Percentiles rank a stretch among this genome's conserved stretches.
These are phyloP conservation scores for Pyrenula aspistea DNA, from an alignment of 495 filamentous ascomycete genomes.

Conservation along the genomic window DNA sequence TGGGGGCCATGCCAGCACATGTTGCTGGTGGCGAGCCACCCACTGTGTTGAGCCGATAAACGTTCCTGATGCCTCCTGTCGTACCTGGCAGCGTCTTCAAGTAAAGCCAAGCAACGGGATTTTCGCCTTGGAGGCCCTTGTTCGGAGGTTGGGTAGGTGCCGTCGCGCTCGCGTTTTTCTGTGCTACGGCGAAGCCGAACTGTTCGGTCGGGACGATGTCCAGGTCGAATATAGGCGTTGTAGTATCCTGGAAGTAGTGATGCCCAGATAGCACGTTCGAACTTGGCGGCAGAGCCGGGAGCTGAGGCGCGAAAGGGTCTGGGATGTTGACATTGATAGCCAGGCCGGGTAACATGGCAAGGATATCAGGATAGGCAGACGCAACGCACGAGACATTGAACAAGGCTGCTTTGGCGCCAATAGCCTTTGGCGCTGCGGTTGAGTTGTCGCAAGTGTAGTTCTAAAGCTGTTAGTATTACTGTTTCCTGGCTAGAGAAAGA, in stretches of 20 bases:
- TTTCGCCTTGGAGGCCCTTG: not conserved
- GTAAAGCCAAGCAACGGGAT: conserved; percentile 21
- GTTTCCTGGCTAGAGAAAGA: not conserved
- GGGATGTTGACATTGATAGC: conserved; percentile 20
- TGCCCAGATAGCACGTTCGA: conserved; percentile 38
- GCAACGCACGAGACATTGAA: conserved; percentile 81
- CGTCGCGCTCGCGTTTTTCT: conserved; percentile 36
- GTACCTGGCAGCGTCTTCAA: conserved; percentile 38
- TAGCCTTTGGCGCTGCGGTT: conserved; percentile 46
- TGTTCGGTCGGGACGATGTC: conserved; percentile 41
- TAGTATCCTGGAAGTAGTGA: conserved; percentile 61
- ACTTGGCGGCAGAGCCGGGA: conserved; percentile 9
- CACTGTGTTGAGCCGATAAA: conserved; percentile 79
- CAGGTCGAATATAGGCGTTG: conserved; percentile 69
- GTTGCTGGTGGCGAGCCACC: conserved; percentile 67
- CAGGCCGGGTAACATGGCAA: conserved; percentile 34
- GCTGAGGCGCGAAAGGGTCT: conserved; percentile 6
- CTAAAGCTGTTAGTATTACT: conserved; percentile 26
- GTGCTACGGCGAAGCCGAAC: conserved; percentile 48
- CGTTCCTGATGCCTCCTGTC: conserved; percentile 51
- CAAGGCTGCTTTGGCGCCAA: conserved; percentile 73
- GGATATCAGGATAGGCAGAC: conserved; percentile 48
- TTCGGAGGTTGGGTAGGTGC: not conserved
- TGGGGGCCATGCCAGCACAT: conserved; percentile 48
- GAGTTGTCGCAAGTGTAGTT: conserved; percentile 76